A percentile compares a stretch with the other conserved stretches of the same genome.
Evolutionary conservation across 148 eudicot species (phyloP).

Genomic region (Diospyros kaki): DNA sequence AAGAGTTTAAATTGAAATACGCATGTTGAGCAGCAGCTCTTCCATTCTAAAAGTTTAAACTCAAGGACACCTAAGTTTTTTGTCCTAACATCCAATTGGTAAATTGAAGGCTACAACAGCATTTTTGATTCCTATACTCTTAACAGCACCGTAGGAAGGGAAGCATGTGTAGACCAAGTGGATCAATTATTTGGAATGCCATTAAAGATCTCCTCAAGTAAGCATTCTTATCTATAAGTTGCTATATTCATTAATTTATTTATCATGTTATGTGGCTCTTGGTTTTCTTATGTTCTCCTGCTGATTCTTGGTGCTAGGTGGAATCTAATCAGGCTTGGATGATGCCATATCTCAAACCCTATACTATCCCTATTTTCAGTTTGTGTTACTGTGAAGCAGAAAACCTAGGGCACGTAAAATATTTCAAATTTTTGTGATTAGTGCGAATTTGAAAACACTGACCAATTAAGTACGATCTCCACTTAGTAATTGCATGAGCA

Average conservation of each 20-base stretch:
- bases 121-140: background rate
- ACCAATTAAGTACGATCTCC: too few species aligned
- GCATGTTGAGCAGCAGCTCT: background rate
- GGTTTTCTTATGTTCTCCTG: slow-evolving; percentile 7
- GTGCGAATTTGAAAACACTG: too few species aligned
- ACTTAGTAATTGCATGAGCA: too few species aligned
- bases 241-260: background rate
- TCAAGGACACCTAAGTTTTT: background rate
- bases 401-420: too few species aligned
- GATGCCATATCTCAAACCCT: background rate
- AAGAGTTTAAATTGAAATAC: background rate
- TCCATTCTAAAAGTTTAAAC: background rate
- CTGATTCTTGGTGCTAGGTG: slow-evolving; percentile 2
- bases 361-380: too few species aligned
- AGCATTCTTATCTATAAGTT: slow-evolving; percentile 4
- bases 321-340: slow-evolving; percentile 5
- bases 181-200: background rate
- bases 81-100: slow-evolving; percentile 5
- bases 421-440: too few species aligned
- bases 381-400: too few species aligned
- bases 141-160: background rate
- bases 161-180: slow-evolving; percentile 7
- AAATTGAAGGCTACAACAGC: slow-evolving; percentile 4
- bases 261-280: background rate
- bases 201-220: background rate